Percentiles rank a stretch among this genome's conserved stretches.
These are phyloP conservation scores for Solanum lycopersicoides DNA, from an alignment of 257 asterid species.

Conservation along the genomic window DNA sequence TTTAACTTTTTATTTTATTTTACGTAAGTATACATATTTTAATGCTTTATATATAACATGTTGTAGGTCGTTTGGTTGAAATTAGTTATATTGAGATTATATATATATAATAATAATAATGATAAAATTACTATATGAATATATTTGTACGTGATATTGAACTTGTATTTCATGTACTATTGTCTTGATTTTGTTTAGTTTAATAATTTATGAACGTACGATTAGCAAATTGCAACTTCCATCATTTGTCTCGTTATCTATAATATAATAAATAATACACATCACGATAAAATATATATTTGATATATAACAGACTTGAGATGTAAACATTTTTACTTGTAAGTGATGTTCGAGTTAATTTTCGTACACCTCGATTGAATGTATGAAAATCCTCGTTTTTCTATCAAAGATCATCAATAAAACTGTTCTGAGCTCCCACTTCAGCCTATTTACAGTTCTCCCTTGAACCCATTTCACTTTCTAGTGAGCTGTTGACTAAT, in stretches of 20 bases:
- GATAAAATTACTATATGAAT: background rate
- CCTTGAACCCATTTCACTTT: conserved; percentile 2
- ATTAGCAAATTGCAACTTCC: too few relatives aligned
- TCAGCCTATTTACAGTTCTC: conserved; percentile 31
- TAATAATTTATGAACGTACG: too few relatives aligned
- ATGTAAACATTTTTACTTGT: too few relatives aligned
- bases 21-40: background rate
- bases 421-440: conserved; percentile 17
- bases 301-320: too few relatives aligned
- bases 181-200: too few relatives aligned
- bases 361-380: too few relatives aligned
- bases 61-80: background rate
- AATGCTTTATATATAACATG: background rate
- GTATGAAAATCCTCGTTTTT: conserved; percentile 5
- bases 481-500: background rate
- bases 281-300: too few relatives aligned
- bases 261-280: too few relatives aligned
- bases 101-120: too few relatives aligned
- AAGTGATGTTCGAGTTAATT: too few relatives aligned
- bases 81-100: background rate
- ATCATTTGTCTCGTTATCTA: too few relatives aligned
- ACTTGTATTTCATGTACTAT: too few relatives aligned
- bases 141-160: background rate
- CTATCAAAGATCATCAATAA: conserved; percentile 22
- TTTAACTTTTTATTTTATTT: background rate